A percentile compares a stretch with the other conserved stretches of the same genome.
These are phyloP conservation scores for Fonsecaea pugnacius DNA, from an alignment of 2,329 filamentous ascomycete species.

Conservation along the genomic window DNA sequence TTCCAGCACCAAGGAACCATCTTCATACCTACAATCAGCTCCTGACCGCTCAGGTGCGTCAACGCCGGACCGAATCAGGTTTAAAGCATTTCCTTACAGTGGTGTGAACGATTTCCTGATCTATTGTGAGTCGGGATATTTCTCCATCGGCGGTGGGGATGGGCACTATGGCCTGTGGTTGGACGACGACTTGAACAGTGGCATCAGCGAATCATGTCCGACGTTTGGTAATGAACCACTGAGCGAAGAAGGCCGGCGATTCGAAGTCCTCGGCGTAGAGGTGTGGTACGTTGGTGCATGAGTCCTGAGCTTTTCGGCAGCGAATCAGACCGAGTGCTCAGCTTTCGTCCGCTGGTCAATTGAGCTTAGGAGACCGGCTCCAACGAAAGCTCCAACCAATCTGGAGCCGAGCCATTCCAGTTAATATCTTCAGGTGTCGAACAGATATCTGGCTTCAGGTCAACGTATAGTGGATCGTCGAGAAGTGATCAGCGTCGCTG, in stretches of 20 bases:
- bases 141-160: constrained; percentile 86
- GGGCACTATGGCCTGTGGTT: constrained; percentile 94
- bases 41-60: constrained; percentile 50
- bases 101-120: constrained; percentile 97
- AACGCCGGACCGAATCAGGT: constrained; percentile 77
- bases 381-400: not conserved
- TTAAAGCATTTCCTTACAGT: constrained; percentile 96
- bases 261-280: constrained; percentile 87
- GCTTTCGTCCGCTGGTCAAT: not conserved
- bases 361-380: not conserved
- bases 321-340: not conserved
- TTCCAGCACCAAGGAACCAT: constrained; percentile 24
- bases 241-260: constrained; percentile 90
- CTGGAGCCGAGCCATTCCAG: not conserved
- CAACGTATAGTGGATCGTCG: not conserved
- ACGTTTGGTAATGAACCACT: constrained; percentile 95
- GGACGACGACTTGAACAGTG: constrained; percentile 80
- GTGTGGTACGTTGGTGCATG: constrained; percentile 81
- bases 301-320: constrained; percentile 9
- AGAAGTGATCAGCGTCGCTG: not conserved
- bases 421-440: not conserved
- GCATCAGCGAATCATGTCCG: constrained; percentile 79
- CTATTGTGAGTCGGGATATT: constrained; percentile 81
- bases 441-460: not conserved
- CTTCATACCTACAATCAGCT: constrained; percentile 36